phyloP scores from a whole-genome alignment of 345 rosid species.

The Cochlearia excelsa region DNA sequence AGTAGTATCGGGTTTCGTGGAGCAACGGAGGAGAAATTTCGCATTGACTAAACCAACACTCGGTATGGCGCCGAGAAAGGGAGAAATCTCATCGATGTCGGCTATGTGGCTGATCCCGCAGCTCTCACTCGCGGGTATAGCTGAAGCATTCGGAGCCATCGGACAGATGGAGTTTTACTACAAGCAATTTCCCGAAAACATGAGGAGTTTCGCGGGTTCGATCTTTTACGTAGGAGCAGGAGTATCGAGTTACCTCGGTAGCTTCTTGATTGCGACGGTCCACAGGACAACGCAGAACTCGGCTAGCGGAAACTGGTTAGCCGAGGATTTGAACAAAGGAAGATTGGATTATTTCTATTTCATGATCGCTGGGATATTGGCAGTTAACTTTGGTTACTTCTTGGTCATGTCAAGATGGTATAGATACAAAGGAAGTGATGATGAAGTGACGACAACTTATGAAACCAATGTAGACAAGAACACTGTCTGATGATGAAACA shows the following conservation, averaged over 20 bases:
- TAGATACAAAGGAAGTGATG: constrained; percentile 41
- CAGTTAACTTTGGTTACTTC: constrained; percentile 37
- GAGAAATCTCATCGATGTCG: constrained; percentile 55
- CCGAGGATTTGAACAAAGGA: constrained; percentile 47
- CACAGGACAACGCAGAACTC: constrained; percentile 33
- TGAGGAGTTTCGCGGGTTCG: constrained; percentile 49
- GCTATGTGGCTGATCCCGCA: constrained; percentile 57
- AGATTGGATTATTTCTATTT: constrained; percentile 44
- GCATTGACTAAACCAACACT: constrained; percentile 48
- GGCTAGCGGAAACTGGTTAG: constrained; percentile 34
- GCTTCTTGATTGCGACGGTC: constrained; percentile 37
- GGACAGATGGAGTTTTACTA: constrained; percentile 49
- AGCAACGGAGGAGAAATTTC: constrained; percentile 40
- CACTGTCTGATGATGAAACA: constrained; percentile 18
- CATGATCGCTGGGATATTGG: constrained; percentile 38
- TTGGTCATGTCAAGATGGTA: constrained; percentile 39
- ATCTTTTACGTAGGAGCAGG: constrained; percentile 36
- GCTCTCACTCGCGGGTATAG: constrained; percentile 45
- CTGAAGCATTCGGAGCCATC: constrained; percentile 45
- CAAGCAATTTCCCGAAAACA: constrained; percentile 57
- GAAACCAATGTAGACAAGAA: constrained; percentile 30
- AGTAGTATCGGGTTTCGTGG: constrained; percentile 46
- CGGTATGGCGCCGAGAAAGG: constrained; percentile 42
- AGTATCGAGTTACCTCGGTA: constrained; percentile 39
- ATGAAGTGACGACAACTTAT: constrained; percentile 7